Evolutionary conservation across 768 basidiomycete genomes (phyloP).

Genomic region (Cystobasidiopsis lactophilus): DNA sequence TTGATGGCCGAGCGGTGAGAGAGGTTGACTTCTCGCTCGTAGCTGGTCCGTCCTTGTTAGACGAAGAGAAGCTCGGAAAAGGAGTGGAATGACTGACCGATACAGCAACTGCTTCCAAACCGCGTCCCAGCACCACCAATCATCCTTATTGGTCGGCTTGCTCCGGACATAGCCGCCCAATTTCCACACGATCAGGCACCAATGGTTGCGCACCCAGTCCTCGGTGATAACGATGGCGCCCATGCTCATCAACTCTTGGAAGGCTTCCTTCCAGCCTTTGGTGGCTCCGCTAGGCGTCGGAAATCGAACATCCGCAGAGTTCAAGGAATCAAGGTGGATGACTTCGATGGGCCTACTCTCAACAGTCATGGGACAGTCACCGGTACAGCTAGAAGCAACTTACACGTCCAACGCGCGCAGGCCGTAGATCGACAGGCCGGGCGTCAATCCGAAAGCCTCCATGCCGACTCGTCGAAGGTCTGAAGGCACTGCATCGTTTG

Average conservation of each 20-base stretch:
- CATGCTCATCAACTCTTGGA: conserved; percentile 14
- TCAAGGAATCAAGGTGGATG: conserved; percentile 11
- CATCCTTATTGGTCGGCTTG: conserved; percentile 39
- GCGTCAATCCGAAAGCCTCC: neutral
- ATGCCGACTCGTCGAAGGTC: neutral
- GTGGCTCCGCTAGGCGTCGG: conserved; percentile 6
- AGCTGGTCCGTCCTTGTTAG: conserved; percentile 31
- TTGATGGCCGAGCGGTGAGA: conserved; percentile 63
- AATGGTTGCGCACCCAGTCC: conserved; percentile 81
- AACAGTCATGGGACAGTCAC: neutral
- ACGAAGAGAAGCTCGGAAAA: neutral
- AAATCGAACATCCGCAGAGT: conserved; percentile 6
- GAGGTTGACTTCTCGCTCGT: conserved; percentile 61
- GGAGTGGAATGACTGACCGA: conserved; percentile 33
- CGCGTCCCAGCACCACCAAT: conserved; percentile 61
- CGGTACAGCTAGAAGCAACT: neutral
- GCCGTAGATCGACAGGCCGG: neutral
- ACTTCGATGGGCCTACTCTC: conserved; percentile 11
- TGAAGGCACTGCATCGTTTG: too few relatives aligned
- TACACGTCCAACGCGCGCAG: conserved; percentile 13
- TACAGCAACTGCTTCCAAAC: conserved; percentile 65
- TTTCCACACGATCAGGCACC: conserved; percentile 82
- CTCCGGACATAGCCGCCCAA: conserved; percentile 59
- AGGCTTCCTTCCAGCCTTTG: conserved; percentile 20
- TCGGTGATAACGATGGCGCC: conserved; percentile 36